Percentiles rank a stretch among this genome's conserved stretches.
Conservation (phyloP, 495 filamentous ascomycete species). For the Pseudotulostoma volvatum region DNA sequence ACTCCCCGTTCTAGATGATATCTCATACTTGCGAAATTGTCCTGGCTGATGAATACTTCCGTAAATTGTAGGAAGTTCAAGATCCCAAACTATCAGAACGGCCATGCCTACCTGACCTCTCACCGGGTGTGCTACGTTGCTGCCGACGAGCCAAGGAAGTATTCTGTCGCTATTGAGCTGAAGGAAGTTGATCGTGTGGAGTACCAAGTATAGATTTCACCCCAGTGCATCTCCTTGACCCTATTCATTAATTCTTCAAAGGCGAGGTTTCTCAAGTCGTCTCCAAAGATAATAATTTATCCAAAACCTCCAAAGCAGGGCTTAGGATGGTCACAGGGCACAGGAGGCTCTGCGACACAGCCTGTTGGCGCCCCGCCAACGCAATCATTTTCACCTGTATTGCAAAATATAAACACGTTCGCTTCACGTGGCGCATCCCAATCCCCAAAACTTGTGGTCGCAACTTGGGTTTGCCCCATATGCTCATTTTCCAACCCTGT, state of each 20-base stretch:
- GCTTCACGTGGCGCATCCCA: slow-evolving; percentile 8
- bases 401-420: not conserved
- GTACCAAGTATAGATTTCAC: slow-evolving; percentile 58
- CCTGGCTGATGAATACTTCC: not conserved
- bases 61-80: slow-evolving; percentile 65
- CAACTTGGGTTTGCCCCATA: slow-evolving; percentile 96
- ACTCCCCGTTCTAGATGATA: too few relatives aligned
- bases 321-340: slow-evolving; percentile 17
- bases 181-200: slow-evolving; percentile 85
- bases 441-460: slow-evolving; percentile 29
- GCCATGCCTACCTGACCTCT: slow-evolving; percentile 89
- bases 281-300: slow-evolving; percentile 77
- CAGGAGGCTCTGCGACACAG: slow-evolving; percentile 15
- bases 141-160: slow-evolving; percentile 67
- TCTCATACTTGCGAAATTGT: too few relatives aligned
- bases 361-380: slow-evolving; percentile 5
- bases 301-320: slow-evolving; percentile 53
- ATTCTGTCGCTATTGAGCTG: slow-evolving; percentile 70
- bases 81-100: slow-evolving; percentile 84
- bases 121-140: slow-evolving; percentile 93
- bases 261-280: slow-evolving; percentile 92
- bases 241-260: slow-evolving; percentile 19
- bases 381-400: slow-evolving; percentile 4
- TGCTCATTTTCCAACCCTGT: slow-evolving; percentile 95
- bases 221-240: not conserved